A percentile compares a stretch with the other conserved stretches of the same genome.
Conservation (phyloP, 2,329 filamentous ascomycete genomes). For the Pseudophaeomoniella oleicola region DNA sequence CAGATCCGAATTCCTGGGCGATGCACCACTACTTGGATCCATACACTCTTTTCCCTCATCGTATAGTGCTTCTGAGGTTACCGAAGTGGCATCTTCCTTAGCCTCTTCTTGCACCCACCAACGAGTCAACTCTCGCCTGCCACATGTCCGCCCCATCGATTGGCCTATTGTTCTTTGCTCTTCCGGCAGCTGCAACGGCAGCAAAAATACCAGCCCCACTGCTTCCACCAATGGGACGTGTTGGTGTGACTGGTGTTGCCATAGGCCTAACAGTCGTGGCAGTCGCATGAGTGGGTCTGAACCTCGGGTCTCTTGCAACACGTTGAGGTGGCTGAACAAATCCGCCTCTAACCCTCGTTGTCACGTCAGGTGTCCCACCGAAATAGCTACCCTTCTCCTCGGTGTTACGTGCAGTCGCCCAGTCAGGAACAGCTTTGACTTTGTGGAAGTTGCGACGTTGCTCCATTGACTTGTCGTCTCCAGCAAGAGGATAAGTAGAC, state of each 20-base stretch:
- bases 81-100: too few species aligned
- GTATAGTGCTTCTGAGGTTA: too few species aligned
- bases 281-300: slow-evolving; percentile 6
- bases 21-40: too few species aligned
- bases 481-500: background rate
- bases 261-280: background rate
- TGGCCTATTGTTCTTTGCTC: background rate
- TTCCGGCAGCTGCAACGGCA: background rate
- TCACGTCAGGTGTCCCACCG: slow-evolving; percentile 3
- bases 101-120: too few species aligned
- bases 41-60: too few species aligned
- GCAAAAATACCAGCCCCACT: background rate
- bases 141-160: background rate
- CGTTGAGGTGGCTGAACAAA: slow-evolving; percentile 9
- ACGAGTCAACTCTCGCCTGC: slow-evolving; percentile 1
- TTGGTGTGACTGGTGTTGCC: background rate
- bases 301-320: slow-evolving; percentile 12
- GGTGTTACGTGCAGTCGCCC: slow-evolving; percentile 6
- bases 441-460: slow-evolving; percentile 2
- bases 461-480: background rate
- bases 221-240: background rate
- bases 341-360: slow-evolving; percentile 5
- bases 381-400: slow-evolving; percentile 9
- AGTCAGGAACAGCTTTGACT: slow-evolving; percentile 2
- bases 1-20: too few species aligned